Evolutionary conservation across 73 alveolate genomes (phyloP), one percentile per base, ranked within the genome.

Genomic region (Paramecium sonneborni): DNA sequence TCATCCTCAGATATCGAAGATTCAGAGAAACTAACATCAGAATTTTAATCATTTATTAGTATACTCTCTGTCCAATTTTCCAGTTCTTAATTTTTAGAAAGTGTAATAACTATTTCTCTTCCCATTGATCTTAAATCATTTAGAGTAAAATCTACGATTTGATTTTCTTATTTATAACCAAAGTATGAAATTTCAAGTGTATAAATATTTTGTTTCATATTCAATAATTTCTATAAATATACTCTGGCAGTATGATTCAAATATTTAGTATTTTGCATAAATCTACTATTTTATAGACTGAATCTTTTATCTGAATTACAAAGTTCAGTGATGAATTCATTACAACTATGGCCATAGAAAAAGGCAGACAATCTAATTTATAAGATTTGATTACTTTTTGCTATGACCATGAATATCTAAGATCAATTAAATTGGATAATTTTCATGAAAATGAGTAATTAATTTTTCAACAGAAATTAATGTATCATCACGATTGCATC

Each of bases 361-460:
- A 95, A 95, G 21, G 82, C 95, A 92, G 93, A 89, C 44, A 86
- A 76, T 92, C 84, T 62, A 62, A 62, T 30, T 62, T 62, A 23
- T 30, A 30, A 0, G 24, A 23, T 30, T 10, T 2, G 6, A 26
- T 6, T 62, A 62, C 84, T 93, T 93, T 87, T 94, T 95, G 52
- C 95, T 85, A 67, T 95, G 98, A 5, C 97, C 98, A 87, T 95
- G 98, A 58, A 95, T 90, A 84, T 95, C 98, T 44, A 95, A 85
- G 34, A 93, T 85, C 88, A 93, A 92, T 84, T 67, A 74, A 23
- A 95, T 88, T 3, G 79, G 84, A 28, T 68, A 43, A n/a, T 68
- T 43, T 18, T 67, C 46, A 69, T 88, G 35, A 88, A 88, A 88
- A 39, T 88, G 38, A 38, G 48, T 56, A 20, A 88, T 69, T 41